Evolutionary conservation across 2,329 filamentous ascomycete species (phyloP).

Genomic region (Massarina eburnea): DNA sequence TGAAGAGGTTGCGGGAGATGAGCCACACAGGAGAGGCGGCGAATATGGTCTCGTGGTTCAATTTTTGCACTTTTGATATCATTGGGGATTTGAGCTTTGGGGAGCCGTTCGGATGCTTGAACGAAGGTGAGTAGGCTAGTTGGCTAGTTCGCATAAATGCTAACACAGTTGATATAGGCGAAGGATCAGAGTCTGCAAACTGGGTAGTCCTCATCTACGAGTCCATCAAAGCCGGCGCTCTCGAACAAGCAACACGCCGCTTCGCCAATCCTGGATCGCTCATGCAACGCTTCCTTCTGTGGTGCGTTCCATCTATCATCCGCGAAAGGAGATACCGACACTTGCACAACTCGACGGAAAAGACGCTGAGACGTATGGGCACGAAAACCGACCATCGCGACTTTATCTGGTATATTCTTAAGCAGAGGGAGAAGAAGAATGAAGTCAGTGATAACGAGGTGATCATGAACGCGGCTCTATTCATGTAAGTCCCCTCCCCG

Average conservation of each 20-base stretch:
- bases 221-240: slow-evolving; percentile 36
- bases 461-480: slow-evolving; percentile 35
- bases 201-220: slow-evolving; percentile 40
- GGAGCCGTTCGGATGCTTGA: slow-evolving; percentile 34
- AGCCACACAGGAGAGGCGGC: slow-evolving; percentile 26
- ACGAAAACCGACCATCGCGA: slow-evolving; percentile 36
- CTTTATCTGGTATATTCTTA: slow-evolving; percentile 40
- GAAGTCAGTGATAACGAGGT: slow-evolving; percentile 36
- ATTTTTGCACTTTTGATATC: slow-evolving; percentile 38
- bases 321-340: slow-evolving; percentile 29
- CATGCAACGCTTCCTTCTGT: slow-evolving; percentile 28
- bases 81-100: slow-evolving; percentile 37
- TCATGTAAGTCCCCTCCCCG: slow-evolving; percentile 21
- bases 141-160: neutral
- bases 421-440: slow-evolving; percentile 36
- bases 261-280: slow-evolving; percentile 28
- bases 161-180: slow-evolving; percentile 17
- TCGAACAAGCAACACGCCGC: slow-evolving; percentile 34
- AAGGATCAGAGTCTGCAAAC: slow-evolving; percentile 33
- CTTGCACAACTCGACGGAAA: slow-evolving; percentile 33
- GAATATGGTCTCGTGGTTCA: slow-evolving; percentile 39
- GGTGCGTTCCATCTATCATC: slow-evolving; percentile 31
- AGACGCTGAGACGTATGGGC: slow-evolving; percentile 29
- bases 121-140: slow-evolving; percentile 22
- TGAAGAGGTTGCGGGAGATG: slow-evolving; percentile 42